phyloP scores from a whole-genome alignment of 192 early-diverging fungal species.

The Entophlyctis helioformis region DNA sequence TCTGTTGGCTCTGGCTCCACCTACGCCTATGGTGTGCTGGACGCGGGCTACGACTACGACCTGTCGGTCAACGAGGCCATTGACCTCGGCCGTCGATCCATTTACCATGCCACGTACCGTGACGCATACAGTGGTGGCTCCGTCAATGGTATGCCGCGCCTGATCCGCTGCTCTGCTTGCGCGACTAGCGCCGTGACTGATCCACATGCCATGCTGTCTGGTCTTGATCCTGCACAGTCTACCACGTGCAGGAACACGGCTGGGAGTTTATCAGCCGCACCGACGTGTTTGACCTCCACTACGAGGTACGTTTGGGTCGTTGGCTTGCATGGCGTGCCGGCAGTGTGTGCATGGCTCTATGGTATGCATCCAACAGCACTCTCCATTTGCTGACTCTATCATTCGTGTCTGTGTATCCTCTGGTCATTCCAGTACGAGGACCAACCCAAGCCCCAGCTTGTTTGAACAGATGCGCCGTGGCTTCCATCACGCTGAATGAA shows the following conservation, averaged over 20 bases:
- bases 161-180: too few relatives aligned
- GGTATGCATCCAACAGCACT: neutral
- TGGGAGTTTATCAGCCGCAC: slow-evolving; percentile 77
- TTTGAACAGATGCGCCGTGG: slow-evolving; percentile 4
- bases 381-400: neutral
- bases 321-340: too few relatives aligned
- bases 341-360: too few relatives aligned
- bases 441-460: slow-evolving; percentile 17
- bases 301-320: slow-evolving; percentile 29
- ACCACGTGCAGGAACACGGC: slow-evolving; percentile 82
- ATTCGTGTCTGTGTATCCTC: too few relatives aligned
- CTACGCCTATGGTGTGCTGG: slow-evolving; percentile 97
- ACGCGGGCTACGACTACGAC: slow-evolving; percentile 74
- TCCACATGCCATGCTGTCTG: too few relatives aligned
- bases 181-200: too few relatives aligned
- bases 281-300: slow-evolving; percentile 80
- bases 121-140: slow-evolving; percentile 74
- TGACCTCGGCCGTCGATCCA: slow-evolving; percentile 79
- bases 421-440: slow-evolving; percentile 9
- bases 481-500: too few relatives aligned
- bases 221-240: slow-evolving; percentile 42
- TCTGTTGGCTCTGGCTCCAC: slow-evolving; percentile 98
- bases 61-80: slow-evolving; percentile 73
- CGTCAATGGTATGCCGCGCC: slow-evolving; percentile 46
- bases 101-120: slow-evolving; percentile 94